Evolutionary conservation across 2,329 filamentous ascomycete species (phyloP), one percentile per base, ranked within the genome.

Genomic region (Stromatinia cepivora): DNA sequence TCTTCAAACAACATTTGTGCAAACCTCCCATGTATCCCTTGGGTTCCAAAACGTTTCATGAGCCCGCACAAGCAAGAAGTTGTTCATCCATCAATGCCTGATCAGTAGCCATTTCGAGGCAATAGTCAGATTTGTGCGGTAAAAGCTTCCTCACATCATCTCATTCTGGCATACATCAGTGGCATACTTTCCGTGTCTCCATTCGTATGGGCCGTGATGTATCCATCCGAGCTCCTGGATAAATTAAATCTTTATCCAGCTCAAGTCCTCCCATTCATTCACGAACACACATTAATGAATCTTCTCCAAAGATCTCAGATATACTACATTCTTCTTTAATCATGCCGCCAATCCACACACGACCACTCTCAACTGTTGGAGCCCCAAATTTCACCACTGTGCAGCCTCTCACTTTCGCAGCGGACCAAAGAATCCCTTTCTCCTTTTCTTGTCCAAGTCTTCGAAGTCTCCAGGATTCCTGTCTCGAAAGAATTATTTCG

Each of bases 321-420:
- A 97, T 83, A 72, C 87, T 94, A 1, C 91, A 92, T 78, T 97
- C 92, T 71, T 87, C 85, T 58, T 84, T 80, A 59, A 97, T 81
- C 86, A 97, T 91, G 9, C 84, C 84, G 13, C 88, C 88, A 70
- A 98, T 84, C 93, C 94, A 98, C 59, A 86, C 82, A 73, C 92
- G 87, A 5, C 90, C 93, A 36, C 90, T 90, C 79, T 98, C 93
- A 34, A 97, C 90, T 57, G 90, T 90, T 67, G 84, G 85, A 1
- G 94, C 92, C 1, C 92, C 93, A 78, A 98, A 96, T 79, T 98
- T 98, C 74, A 98, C 90, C 36, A 97, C 85, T 4, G 95, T 90
- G 76, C 94, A 97, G 5, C 92, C 90, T 66, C 93, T 86, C 46
- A 96, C 88, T 36, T 85, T 86, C 20, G 93, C 92, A 17, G 91